These are phyloP conservation scores for Myxozyma melibiosi DNA, from an alignment of 805 yeast species.

Conservation along the genomic window DNA sequence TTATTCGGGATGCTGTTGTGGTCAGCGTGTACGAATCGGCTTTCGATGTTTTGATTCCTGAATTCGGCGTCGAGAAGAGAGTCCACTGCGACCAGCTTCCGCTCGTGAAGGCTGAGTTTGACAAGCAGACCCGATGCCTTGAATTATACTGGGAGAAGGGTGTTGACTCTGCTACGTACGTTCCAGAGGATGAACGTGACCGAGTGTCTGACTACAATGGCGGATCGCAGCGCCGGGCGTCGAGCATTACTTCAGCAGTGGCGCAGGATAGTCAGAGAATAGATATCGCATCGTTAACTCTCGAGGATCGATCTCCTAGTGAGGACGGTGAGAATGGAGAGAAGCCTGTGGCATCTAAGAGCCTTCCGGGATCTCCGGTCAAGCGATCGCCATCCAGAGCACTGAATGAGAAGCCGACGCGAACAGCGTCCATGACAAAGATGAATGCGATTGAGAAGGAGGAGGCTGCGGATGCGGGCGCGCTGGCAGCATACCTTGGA, in stretches of 20 bases:
- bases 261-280: constrained; percentile 45
- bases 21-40: constrained; percentile 94
- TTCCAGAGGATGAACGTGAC: constrained; percentile 87
- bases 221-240: constrained; percentile 73
- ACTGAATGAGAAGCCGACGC: constrained; percentile 31
- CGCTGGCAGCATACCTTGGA: constrained; percentile 60
- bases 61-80: constrained; percentile 91
- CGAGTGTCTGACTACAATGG: constrained; percentile 56
- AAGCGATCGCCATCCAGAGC: constrained; percentile 29
- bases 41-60: constrained; percentile 89
- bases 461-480: constrained; percentile 38
- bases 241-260: constrained; percentile 66
- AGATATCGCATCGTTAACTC: constrained; percentile 17
- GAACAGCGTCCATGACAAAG: constrained; percentile 37
- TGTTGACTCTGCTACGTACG: constrained; percentile 86
- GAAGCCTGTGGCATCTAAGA: constrained; percentile 33
- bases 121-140: constrained; percentile 62
- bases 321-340: constrained; percentile 1
- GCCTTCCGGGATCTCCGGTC: constrained; percentile 41
- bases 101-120: constrained; percentile 87
- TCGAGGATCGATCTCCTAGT: constrained; percentile 20
- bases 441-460: constrained; percentile 25
- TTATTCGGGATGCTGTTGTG: constrained; percentile 82
- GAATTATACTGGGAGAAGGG: constrained; percentile 92
- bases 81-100: constrained; percentile 98